Evolutionary conservation across 179 eudicot genomes (phyloP).

Genomic region (Gypsophila paniculata): DNA sequence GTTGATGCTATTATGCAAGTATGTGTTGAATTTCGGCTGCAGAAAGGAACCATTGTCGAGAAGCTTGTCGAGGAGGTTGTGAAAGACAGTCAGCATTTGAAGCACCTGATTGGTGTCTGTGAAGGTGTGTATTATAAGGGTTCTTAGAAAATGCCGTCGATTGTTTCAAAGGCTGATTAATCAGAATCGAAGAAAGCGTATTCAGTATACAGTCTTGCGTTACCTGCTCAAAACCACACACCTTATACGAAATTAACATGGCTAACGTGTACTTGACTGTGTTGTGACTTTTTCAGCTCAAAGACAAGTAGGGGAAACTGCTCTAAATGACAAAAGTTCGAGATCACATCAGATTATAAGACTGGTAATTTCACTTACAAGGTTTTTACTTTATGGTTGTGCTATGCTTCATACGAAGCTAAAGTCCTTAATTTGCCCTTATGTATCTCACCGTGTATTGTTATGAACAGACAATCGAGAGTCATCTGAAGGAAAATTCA

Average conservation of each 20-base stretch:
- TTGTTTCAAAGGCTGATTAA: background rate
- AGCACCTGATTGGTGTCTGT: constrained; percentile 39
- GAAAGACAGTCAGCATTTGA: constrained; percentile 38
- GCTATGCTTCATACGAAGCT: too few relatives aligned
- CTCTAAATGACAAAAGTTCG: constrained; percentile 88
- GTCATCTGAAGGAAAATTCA: constrained; percentile 62
- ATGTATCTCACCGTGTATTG: constrained; percentile 11
- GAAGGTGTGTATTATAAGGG: constrained; percentile 31
- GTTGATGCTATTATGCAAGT: constrained; percentile 8
- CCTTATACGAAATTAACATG: background rate
- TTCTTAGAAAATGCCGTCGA: background rate
- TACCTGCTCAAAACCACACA: background rate
- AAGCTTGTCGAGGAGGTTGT: constrained; percentile 44
- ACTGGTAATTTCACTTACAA: constrained; percentile 43
- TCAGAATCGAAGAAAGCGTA: background rate
- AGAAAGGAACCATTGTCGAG: constrained; percentile 52
- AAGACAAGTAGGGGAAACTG: constrained; percentile 93
- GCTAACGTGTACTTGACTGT: background rate
- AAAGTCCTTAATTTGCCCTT: background rate
- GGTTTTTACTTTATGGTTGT: background rate
- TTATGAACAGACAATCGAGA: constrained; percentile 60
- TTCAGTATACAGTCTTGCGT: background rate
- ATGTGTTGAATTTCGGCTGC: constrained; percentile 21
- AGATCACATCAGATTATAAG: constrained; percentile 90
- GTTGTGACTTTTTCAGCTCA: constrained; percentile 55